phyloP scores from a whole-genome alignment of 2,329 filamentous ascomycete species.

The Cladosporium sp. region DNA sequence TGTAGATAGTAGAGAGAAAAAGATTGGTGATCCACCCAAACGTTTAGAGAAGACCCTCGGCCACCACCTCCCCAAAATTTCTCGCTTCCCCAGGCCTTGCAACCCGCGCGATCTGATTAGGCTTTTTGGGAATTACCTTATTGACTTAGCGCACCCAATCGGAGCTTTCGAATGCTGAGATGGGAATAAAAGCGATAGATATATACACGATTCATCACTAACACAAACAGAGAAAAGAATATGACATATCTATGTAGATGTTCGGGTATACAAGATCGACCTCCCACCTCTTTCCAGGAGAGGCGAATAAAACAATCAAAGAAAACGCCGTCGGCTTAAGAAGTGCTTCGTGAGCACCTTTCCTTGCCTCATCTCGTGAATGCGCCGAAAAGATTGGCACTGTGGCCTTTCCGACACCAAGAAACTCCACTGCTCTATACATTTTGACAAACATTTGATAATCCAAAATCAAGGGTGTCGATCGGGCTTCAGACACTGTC shows the following conservation, averaged over 20 bases:
- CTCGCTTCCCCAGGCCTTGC: background rate
- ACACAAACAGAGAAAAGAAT: background rate
- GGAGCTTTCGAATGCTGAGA: background rate
- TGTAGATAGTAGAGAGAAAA: background rate
- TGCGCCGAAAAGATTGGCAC: background rate
- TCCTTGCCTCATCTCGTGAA: background rate
- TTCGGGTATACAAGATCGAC: constrained; percentile 14
- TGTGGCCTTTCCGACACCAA: background rate
- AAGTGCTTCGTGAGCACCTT: background rate
- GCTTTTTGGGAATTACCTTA: background rate
- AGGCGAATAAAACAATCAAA: background rate
- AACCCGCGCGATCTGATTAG: background rate
- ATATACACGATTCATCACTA: background rate
- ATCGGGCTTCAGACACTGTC: constrained; percentile 36
- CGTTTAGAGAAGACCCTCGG: background rate
- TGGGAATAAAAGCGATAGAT: background rate
- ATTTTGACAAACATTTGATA: background rate
- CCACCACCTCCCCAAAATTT: background rate
- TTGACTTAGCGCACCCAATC: background rate
- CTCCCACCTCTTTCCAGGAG: background rate
- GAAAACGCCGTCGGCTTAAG: background rate
- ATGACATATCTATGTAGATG: constrained; percentile 7
- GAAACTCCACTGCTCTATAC: constrained; percentile 1
- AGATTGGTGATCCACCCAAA: background rate
- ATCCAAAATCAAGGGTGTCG: constrained; percentile 14